Evolutionary conservation across 192 early-diverging fungal species (phyloP), one percentile per base, ranked within the genome.

Genomic region (Backusella psychrophila): DNA sequence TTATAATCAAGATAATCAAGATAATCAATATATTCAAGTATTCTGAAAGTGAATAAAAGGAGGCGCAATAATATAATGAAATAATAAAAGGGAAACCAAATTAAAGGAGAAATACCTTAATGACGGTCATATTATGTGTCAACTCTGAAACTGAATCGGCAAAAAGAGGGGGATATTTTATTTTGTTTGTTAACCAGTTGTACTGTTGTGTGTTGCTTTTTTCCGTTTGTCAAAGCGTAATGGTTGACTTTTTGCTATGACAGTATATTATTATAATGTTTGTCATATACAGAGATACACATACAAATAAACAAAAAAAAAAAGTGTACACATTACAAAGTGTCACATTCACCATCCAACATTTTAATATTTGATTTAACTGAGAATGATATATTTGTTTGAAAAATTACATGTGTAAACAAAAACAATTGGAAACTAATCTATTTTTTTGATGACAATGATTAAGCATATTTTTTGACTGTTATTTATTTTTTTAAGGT

Each of bases 391-490:
- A 2, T 21, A 21, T 59, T 59, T 59, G 53, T 59, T 26, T 59
- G 11, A 26, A 59, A 26, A 19, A 3, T n/a, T 49, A 49, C 15
- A 49, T 19, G 14, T 4, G 19, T 49, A 49, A 19, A 49, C 53
- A 26, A 59, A 59, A 59, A 59, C 8, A 29, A 59, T 59, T 59
- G 53, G 8, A 59, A 59, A 59, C n/a, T 59, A 59, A 59, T 26
- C 53, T 59, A 59, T 4, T 59, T 23, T 59, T 59, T 49, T 49
- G 19, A 59, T 59, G 23, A 59, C 53, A 59, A 59, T 59, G 53
- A 59, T 59, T 59, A 59, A 59, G 53, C 23, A 59, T 59, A 59
- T 59, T 59, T 59, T 59, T 59, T 59, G 53, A 59, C 23, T 59
- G 53, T 59, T 59, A 59, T 59, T 59, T 59, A 59, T 59, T 59